A percentile compares a stretch with the other conserved stretches of the same genome.
These are phyloP conservation scores for Schizosaccharomyces octosporus DNA, from an alignment of 805 yeast genomes.

Conservation along the genomic window DNA sequence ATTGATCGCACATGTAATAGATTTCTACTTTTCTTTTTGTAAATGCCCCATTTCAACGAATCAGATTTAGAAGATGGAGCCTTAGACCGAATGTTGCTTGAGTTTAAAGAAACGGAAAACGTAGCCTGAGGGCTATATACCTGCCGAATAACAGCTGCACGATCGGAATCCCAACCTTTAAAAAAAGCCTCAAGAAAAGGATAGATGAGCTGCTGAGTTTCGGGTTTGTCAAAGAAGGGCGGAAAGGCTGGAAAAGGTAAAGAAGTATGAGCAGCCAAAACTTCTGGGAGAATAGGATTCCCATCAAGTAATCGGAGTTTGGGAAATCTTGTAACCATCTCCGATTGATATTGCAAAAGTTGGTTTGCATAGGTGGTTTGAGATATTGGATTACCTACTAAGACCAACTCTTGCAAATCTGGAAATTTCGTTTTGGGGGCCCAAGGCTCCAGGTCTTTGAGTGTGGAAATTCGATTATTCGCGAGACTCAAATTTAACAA, in stretches of 20 bases:
- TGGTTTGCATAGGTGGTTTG: constrained; percentile 9
- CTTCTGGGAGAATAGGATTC: constrained; percentile 47
- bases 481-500: constrained; percentile 59
- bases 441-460: constrained; percentile 47
- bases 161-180: constrained; percentile 57
- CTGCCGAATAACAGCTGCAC: constrained; percentile 34
- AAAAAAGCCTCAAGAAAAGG: constrained; percentile 53
- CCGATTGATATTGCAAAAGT: constrained; percentile 27
- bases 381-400: constrained; percentile 55
- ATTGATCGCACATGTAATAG: constrained; percentile 33
- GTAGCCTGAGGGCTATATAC: constrained; percentile 65
- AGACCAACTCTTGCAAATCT: constrained; percentile 47
- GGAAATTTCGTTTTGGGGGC: constrained; percentile 36
- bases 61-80: constrained; percentile 4
- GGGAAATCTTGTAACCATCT: constrained; percentile 55
- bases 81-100: constrained; percentile 15
- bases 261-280: constrained; percentile 14
- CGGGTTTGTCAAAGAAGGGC: constrained; percentile 60
- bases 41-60: constrained; percentile 15
- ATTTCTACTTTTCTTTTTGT: constrained; percentile 54
- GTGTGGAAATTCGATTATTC: constrained; percentile 38
- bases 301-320: constrained; percentile 57
- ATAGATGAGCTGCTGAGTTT: constrained; percentile 45
- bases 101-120: constrained; percentile 58
- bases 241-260: constrained; percentile 22